Percentiles rank a stretch among this genome's conserved stretches.
These are phyloP conservation scores for Pyrenochaeta sp. DNA, from an alignment of 2,329 filamentous ascomycete species.

Conservation along the genomic window DNA sequence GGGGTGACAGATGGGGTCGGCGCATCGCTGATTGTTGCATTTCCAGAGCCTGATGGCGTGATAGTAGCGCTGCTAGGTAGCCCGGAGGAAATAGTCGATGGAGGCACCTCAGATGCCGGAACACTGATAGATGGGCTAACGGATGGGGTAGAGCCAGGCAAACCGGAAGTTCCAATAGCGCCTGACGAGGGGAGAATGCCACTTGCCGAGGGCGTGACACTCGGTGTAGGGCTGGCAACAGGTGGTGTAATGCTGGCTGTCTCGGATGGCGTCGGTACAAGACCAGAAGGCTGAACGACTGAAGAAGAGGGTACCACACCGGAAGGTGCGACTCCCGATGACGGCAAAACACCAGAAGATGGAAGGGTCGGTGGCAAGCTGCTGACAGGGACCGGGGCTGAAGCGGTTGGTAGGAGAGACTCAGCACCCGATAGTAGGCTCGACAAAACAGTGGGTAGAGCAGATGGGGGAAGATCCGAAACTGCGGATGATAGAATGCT, in stretches of 20 bases:
- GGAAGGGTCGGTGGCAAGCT: slow-evolving; percentile 4
- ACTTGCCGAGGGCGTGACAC: slow-evolving; percentile 7
- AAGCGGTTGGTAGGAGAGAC: slow-evolving; percentile 22
- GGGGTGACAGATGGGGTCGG: slow-evolving; percentile 9
- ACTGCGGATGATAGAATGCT: slow-evolving; percentile 28
- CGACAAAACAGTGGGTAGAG: slow-evolving; percentile 25
- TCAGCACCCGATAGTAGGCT: slow-evolving; percentile 25
- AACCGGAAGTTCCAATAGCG: slow-evolving; percentile 13
- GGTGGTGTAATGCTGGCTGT: slow-evolving; percentile 3
- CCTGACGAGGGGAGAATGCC: slow-evolving; percentile 4
- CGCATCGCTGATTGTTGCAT: slow-evolving; percentile 17
- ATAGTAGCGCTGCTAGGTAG: slow-evolving; percentile 14
- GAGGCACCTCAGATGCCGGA: slow-evolving; percentile 25
- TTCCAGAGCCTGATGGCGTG: slow-evolving; percentile 13
- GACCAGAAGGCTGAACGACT: slow-evolving; percentile 12
- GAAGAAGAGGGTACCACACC: background rate
- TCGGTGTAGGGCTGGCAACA: background rate
- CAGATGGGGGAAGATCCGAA: slow-evolving; percentile 25
- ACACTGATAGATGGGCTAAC: slow-evolving; percentile 19
- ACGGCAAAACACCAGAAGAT: slow-evolving; percentile 9
- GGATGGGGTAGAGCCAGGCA: slow-evolving; percentile 9
- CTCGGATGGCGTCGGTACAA: slow-evolving; percentile 18
- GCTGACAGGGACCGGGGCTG: slow-evolving; percentile 20
- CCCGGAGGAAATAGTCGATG: slow-evolving; percentile 14
- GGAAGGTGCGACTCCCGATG: slow-evolving; percentile 11